Base-by-base conservation (phyloP, 2,329 filamentous ascomycete species). In the Lachnellula occidentalis region DNA sequence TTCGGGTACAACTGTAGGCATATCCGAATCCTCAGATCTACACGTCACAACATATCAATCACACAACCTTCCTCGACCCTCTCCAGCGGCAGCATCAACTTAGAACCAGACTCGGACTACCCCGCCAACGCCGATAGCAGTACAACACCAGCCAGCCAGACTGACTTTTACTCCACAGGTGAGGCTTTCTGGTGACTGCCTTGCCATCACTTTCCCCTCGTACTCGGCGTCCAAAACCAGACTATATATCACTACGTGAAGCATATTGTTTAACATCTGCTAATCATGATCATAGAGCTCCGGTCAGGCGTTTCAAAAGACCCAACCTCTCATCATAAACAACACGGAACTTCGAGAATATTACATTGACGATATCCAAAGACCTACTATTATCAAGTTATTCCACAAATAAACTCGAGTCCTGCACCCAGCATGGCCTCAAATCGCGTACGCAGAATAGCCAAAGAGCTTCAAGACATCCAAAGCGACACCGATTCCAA, bases 401-500 rank as follows among this genome's bases (percentile, higher is more conserved):
- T 27, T 8, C 7, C 7, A 27, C 27, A 27, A 27, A 27, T 8
- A 27, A 31, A 31, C 8, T 4, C 41, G 19, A 43, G 11, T 7
- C 19, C 19, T 12, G 6, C 39, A 14, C n/a, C 41, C 37, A 61
- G 34, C 17, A 68, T 68, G 66, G 57, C 66, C 51, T 67, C 66
- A 37, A 70, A 69, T 54, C 61, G 68, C 37, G 45, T 64, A 17
- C 68, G 83, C 49, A 79, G 85, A 49, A 80, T 94, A 51, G 75
- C 81, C 60, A 92, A 92, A 72, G 89, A 94, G 78, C 78, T 94
- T 53, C 74, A 75, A 58, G 89, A 92, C 67, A 89, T 94, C 61
- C 73, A 83, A 48, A 77, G 77, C 57, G 94, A 99, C 68, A 78
- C 81, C 53, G 81, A 82, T 58, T 95, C 90, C 19, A 86, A 89